Evolutionary conservation across 2,329 filamentous ascomycete species (phyloP).

Genomic region (Microsporum audouinii): DNA sequence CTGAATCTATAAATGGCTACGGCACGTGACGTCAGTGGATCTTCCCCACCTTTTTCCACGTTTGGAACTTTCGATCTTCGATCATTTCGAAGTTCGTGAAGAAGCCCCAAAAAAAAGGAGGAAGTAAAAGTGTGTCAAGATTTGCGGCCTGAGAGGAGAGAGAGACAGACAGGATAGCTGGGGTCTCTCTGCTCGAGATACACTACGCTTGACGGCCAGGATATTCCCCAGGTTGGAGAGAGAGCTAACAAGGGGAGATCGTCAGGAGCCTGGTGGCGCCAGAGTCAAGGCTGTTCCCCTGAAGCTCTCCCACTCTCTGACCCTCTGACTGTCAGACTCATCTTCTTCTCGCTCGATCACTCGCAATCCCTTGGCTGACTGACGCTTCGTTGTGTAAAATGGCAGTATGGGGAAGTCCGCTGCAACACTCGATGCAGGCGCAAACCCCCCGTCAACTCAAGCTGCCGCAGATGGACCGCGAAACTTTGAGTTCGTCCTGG

Average conservation of each 20-base stretch:
- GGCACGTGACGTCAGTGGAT: conserved; percentile 2
- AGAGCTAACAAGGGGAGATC: background rate
- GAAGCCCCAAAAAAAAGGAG: background rate
- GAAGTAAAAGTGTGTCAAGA: too few relatives aligned
- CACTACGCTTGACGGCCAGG: background rate
- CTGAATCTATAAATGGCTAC: background rate
- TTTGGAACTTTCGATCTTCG: conserved; percentile 11
- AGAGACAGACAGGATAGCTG: background rate
- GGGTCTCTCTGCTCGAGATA: background rate
- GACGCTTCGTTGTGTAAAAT: background rate
- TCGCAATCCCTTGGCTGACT: background rate
- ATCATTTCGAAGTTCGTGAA: conserved; percentile 6
- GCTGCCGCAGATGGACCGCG: conserved; percentile 14
- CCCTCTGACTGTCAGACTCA: background rate
- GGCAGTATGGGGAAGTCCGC: conserved; percentile 22
- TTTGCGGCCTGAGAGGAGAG: background rate
- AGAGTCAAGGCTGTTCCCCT: background rate
- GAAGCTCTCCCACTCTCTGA: background rate
- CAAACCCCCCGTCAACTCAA: background rate
- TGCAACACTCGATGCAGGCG: conserved; percentile 6
- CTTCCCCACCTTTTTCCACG: conserved; percentile 9
- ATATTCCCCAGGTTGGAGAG: background rate
- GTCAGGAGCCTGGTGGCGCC: conserved; percentile 1
- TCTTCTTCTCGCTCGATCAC: background rate
- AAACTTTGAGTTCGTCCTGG: conserved; percentile 25